phyloP scores from a whole-genome alignment of 805 yeast species.

The Nakazawaea molendinolei region DNA sequence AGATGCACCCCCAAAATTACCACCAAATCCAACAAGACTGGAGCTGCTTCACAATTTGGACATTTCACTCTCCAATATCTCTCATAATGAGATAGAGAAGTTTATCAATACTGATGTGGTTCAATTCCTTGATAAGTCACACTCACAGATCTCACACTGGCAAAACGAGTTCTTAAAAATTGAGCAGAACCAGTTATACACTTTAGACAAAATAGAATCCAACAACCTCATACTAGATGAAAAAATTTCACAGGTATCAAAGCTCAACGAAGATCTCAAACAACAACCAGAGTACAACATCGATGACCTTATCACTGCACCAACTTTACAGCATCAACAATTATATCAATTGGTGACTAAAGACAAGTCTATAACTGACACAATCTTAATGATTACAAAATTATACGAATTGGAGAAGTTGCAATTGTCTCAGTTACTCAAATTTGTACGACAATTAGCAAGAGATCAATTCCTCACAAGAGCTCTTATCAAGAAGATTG shows the following conservation, averaged over 20 bases:
- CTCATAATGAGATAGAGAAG: conserved; percentile 9
- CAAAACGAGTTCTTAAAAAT: conserved; percentile 17
- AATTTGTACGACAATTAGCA: conserved; percentile 43
- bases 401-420: conserved; percentile 49
- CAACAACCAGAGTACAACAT: conserved; percentile 26
- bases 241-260: conserved; percentile 13
- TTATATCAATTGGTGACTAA: conserved; percentile 57
- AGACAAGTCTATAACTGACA: conserved; percentile 66
- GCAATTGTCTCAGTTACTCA: conserved; percentile 37
- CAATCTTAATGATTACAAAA: conserved; percentile 26
- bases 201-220: conserved; percentile 16
- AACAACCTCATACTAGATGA: conserved; percentile 23
- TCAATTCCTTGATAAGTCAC: neutral
- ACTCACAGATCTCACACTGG: conserved; percentile 1
- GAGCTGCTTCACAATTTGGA: conserved; percentile 9
- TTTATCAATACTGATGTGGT: conserved; percentile 11
- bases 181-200: conserved; percentile 18
- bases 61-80: conserved; percentile 7
- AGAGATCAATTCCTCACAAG: conserved; percentile 52
- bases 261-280: conserved; percentile 23
- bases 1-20: conserved; percentile 7
- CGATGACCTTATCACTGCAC: conserved; percentile 41
- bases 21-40: conserved; percentile 12
- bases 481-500: conserved; percentile 7
- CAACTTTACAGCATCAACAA: conserved; percentile 51